These are phyloP conservation scores for Apiospora sp. DNA, from an alignment of 2,329 filamentous ascomycete species.

Conservation along the genomic window DNA sequence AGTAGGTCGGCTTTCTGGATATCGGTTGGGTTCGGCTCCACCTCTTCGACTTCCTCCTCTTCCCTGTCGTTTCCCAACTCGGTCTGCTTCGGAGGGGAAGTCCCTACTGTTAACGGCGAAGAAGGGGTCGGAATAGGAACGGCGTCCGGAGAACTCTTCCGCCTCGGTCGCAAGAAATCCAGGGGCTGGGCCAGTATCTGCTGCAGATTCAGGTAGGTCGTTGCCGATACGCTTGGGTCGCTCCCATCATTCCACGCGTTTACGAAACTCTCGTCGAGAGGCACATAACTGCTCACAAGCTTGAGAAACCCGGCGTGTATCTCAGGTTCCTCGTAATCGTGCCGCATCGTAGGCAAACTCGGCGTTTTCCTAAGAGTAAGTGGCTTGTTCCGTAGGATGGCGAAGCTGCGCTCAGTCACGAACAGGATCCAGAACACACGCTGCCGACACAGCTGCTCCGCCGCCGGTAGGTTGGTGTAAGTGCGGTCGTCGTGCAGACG, in stretches of 20 bases:
- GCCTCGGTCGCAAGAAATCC: conserved; percentile 39
- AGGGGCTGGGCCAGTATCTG: conserved; percentile 44
- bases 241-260: conserved; percentile 69
- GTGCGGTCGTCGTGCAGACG: conserved; percentile 65
- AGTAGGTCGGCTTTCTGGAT: conserved; percentile 74
- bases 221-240: conserved; percentile 44
- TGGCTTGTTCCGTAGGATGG: conserved; percentile 69
- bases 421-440: conserved; percentile 70
- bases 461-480: conserved; percentile 56
- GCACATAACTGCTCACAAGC: conserved; percentile 67
- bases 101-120: not conserved
- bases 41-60: not conserved
- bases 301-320: conserved; percentile 66
- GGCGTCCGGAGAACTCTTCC: conserved; percentile 28
- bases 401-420: conserved; percentile 68
- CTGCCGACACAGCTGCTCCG: conserved; percentile 61
- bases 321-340: conserved; percentile 59
- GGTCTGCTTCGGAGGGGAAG: too few relatives aligned
- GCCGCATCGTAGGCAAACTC: conserved; percentile 58
- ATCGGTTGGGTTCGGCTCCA: conserved; percentile 59
- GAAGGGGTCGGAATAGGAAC: not conserved
- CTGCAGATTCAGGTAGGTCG: conserved; percentile 47
- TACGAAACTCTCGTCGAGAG: conserved; percentile 70
- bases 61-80: too few relatives aligned
- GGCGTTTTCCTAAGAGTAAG: conserved; percentile 68